Evolutionary conservation across 2,329 filamentous ascomycete genomes (phyloP), one percentile per base, ranked within the genome.

Genomic region (Fusarium nisikadoi): DNA sequence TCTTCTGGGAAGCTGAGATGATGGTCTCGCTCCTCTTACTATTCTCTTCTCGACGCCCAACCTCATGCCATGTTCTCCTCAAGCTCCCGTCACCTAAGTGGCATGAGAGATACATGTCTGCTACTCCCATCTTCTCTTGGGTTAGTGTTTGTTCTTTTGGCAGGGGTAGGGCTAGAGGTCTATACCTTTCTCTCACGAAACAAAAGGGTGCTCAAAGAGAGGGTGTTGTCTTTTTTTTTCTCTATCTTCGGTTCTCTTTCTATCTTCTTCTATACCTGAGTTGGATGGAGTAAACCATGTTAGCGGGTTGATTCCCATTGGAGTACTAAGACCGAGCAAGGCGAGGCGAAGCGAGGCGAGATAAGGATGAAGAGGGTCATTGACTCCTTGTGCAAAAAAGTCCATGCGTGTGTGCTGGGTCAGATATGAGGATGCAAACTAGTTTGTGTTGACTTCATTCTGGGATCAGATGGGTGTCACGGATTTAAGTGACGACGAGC

Each of bases 261-360:
- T 47, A 58, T 41, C 65, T 65, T 77, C 75, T 71, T 78, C 65
- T 77, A 77, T 78, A 75, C 71, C 71, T 75, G 64, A 72, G 74
- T 78, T 79, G 76, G 76, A 75, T 77, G 76, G 70, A 76, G 68
- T 68, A 71, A 68, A 62, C 62, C 53, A 72, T 70, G 64, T 65
- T 46, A 62, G 64, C 39, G 68, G 72, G 53, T 65, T 75, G 70
- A 58, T 76, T 75, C 66, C 52, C 62, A 62, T 65, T 68, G 47
- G 41, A 49, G 64, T 54, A 36, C 36, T 33, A 43, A 62, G 55
- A 68, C 11, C 20, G 57, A 41, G 52, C 46, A 53, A 60, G 62
- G 53, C 45, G 31, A 45, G 39, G 45, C 39, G 62, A 45, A 42
- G 66, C 50, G 62, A 49, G 52, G 69, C 54, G 64, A 39, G 54